A percentile compares a stretch with the other conserved stretches of the same genome.
Evolutionary conservation across 2,329 filamentous ascomycete genomes (phyloP).

Genomic region (Fusarium bactridioides): DNA sequence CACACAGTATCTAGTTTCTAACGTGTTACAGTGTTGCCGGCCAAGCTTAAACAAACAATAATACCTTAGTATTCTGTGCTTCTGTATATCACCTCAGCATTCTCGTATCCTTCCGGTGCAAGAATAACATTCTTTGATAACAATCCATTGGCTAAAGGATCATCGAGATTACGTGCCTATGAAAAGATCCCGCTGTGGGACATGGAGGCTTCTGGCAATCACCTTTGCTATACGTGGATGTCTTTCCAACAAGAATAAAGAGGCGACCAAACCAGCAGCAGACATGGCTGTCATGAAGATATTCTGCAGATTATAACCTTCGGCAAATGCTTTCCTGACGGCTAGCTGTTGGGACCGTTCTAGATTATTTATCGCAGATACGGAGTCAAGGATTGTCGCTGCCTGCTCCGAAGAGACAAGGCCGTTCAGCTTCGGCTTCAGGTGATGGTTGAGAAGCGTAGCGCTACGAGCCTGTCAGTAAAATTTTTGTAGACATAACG

Average conservation of each 20-base stretch:
- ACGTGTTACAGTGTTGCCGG: no score
- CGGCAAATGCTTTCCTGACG: not conserved
- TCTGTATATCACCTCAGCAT: no score
- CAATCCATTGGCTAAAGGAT: no score
- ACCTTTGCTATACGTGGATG: not conserved
- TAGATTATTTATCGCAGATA: not conserved
- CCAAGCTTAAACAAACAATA: no score
- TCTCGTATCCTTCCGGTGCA: no score
- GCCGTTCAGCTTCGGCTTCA: not conserved
- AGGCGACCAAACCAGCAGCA: not conserved
- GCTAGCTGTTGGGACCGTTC: not conserved
- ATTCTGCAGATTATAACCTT: not conserved
- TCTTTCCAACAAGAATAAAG: not conserved
- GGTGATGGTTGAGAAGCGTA: not conserved
- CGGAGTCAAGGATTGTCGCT: not conserved
- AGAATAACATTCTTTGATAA: no score
- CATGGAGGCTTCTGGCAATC: fast-evolving
- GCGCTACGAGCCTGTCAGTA: not conserved
- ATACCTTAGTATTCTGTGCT: no score
- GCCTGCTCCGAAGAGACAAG: not conserved
- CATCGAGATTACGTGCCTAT: not conserved
- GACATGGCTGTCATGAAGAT: constrained; percentile 2
- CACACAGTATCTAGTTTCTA: no score
- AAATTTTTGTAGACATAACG: fast-evolving
- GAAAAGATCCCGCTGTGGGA: fast-evolving